phyloP scores from a whole-genome alignment of 176 grass and related monocot species.

The Carex kokanica region DNA sequence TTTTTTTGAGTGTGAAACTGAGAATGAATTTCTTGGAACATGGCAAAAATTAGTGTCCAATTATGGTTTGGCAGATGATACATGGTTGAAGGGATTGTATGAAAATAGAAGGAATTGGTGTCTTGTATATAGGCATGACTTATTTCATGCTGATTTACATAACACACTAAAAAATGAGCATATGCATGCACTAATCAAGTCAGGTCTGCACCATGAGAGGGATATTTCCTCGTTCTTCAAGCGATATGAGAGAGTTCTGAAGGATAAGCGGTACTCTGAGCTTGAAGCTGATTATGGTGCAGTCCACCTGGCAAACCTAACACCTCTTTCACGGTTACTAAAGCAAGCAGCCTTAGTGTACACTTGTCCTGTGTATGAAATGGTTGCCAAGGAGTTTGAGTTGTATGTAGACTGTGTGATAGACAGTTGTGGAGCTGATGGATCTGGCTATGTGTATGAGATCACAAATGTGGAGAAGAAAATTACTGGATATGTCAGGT shows the following conservation, averaged over 20 bases:
- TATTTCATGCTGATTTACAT: slow-evolving; percentile 37
- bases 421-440: slow-evolving; percentile 30
- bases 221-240: slow-evolving; percentile 37
- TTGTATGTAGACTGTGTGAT: slow-evolving; percentile 46
- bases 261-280: slow-evolving; percentile 35
- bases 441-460: slow-evolving; percentile 25
- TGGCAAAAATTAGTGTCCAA: slow-evolving; percentile 35
- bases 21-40: slow-evolving; percentile 29
- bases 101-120: slow-evolving; percentile 38
- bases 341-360: slow-evolving; percentile 37
- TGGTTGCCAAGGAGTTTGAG: slow-evolving; percentile 36
- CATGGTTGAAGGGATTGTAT: slow-evolving; percentile 31
- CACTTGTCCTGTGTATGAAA: slow-evolving; percentile 32
- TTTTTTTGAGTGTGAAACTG: slow-evolving; percentile 36
- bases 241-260: slow-evolving; percentile 34
- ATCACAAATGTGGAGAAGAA: slow-evolving; percentile 38
- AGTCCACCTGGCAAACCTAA: slow-evolving; percentile 13
- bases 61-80: slow-evolving; percentile 26
- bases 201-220: slow-evolving; percentile 32
- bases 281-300: slow-evolving; percentile 33
- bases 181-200: slow-evolving; percentile 33
- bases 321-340: slow-evolving; percentile 36
- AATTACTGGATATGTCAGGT: slow-evolving; percentile 34
- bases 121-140: slow-evolving; percentile 29
- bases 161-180: slow-evolving; percentile 35